Conservation (phyloP, 805 yeast genomes). For the Pichia gijzeniarum region DNA sequence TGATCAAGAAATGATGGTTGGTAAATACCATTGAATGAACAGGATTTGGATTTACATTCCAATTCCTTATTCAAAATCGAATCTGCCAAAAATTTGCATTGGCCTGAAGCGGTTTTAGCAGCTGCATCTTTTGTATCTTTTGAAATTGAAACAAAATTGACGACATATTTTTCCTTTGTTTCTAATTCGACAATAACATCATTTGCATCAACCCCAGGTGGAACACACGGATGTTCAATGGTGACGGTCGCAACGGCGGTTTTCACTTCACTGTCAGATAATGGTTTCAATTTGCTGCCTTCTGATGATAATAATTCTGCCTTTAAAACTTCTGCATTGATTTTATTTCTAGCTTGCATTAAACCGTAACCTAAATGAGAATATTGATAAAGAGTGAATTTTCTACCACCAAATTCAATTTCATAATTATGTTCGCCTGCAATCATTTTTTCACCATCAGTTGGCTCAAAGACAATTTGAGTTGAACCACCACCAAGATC, state of each 20-base stretch:
- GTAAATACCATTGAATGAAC: constrained; percentile 95
- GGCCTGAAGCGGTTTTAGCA: constrained; percentile 55
- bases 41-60: constrained; percentile 68
- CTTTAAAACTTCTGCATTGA: constrained; percentile 58
- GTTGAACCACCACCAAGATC: constrained; percentile 99
- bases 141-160: constrained; percentile 30
- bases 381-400: constrained; percentile 81
- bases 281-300: constrained; percentile 24
- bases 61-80: constrained; percentile 74
- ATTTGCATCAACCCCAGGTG: constrained; percentile 63
- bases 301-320: constrained; percentile 19
- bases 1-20: constrained; percentile 86
- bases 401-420: constrained; percentile 72
- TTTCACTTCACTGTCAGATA: constrained; percentile 31
- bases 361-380: constrained; percentile 95
- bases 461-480: constrained; percentile 96
- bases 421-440: constrained; percentile 83
- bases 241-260: constrained; percentile 38
- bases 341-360: constrained; percentile 85
- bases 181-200: constrained; percentile 55
- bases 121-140: constrained; percentile 8
- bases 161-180: constrained; percentile 27
- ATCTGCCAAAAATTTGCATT: constrained; percentile 85
- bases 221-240: constrained; percentile 76
- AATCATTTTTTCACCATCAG: constrained; percentile 53